phyloP scores from a whole-genome alignment of 225 moss, liverwort and hornwort genomes.

The Pleurozium schreberi region DNA sequence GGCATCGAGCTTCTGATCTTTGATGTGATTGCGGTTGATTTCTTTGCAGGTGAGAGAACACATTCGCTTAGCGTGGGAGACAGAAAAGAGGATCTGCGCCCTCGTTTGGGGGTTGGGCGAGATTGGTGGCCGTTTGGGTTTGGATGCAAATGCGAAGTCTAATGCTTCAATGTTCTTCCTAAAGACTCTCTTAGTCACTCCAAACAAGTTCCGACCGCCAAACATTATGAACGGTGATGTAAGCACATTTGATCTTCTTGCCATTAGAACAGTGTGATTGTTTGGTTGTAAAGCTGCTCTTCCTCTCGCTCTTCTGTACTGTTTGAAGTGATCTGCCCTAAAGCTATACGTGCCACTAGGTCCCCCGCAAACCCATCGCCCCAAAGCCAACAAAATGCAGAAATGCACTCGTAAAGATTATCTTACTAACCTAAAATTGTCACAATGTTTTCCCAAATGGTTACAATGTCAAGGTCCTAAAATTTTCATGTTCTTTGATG shows the following conservation, averaged over 20 bases:
- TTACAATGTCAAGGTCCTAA: background rate
- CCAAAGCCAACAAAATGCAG: background rate
- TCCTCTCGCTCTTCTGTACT: background rate
- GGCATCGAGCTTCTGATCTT: background rate
- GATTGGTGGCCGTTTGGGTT: slow-evolving; percentile 15
- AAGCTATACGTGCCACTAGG: background rate
- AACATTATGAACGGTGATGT: slow-evolving; percentile 87
- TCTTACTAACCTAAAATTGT: background rate
- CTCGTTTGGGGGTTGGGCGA: slow-evolving; percentile 85
- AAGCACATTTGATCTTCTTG: background rate
- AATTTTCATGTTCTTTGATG: background rate
- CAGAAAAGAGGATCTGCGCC: slow-evolving; percentile 64
- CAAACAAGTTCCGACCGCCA: slow-evolving; percentile 92
- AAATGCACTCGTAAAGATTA: background rate
- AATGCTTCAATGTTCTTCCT: slow-evolving; percentile 88
- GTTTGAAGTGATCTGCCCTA: background rate
- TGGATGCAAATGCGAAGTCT: slow-evolving; percentile 17
- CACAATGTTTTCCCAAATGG: background rate
- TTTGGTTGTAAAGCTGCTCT: background rate
- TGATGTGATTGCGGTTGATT: background rate
- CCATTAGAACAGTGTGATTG: background rate
- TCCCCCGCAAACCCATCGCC: background rate
- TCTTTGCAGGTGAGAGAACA: slow-evolving; percentile 67
- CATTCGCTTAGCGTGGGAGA: slow-evolving; percentile 69
- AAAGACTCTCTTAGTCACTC: slow-evolving; percentile 74